phyloP scores from a whole-genome alignment of 345 rosid genomes.

The Conringia planisiliqua region DNA sequence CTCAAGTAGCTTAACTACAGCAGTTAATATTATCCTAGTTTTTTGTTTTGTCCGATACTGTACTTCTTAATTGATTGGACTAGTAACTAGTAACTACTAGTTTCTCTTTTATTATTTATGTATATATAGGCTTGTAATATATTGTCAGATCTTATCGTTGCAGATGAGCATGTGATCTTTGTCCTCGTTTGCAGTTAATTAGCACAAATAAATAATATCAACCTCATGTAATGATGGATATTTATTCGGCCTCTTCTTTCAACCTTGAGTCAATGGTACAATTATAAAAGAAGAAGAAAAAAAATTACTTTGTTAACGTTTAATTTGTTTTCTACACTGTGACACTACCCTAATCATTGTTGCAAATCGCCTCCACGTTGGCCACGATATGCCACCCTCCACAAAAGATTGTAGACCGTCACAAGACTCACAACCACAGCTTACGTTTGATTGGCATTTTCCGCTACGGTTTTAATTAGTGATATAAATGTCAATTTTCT shows the following conservation, averaged over 20 bases:
- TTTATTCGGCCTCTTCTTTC: not conserved
- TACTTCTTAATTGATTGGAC: not conserved
- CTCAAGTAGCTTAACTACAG: conserved; percentile 2
- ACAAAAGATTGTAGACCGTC: not conserved
- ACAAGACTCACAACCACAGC: not conserved
- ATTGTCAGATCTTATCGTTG: conserved; percentile 11
- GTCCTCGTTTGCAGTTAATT: not conserved
- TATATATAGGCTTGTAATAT: not conserved
- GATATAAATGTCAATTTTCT: not conserved
- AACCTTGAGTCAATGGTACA: conserved; percentile 3
- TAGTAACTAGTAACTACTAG: not conserved
- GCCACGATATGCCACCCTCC: not conserved
- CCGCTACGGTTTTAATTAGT: not conserved
- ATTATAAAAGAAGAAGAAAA: not conserved
- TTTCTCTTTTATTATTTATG: not conserved
- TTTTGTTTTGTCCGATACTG: not conserved
- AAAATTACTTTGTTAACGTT: not conserved
- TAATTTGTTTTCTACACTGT: not conserved
- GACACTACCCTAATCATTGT: not conserved
- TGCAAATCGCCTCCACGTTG: not conserved
- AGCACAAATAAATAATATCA: not conserved
- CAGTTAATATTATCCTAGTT: not conserved
- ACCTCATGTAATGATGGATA: not conserved
- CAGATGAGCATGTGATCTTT: conserved; percentile 25
- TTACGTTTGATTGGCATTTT: not conserved